A percentile compares a stretch with the other conserved stretches of the same genome.
Evolutionary conservation across 2,329 filamentous ascomycete species (phyloP).

Genomic region (Seiridium cupressi): DNA sequence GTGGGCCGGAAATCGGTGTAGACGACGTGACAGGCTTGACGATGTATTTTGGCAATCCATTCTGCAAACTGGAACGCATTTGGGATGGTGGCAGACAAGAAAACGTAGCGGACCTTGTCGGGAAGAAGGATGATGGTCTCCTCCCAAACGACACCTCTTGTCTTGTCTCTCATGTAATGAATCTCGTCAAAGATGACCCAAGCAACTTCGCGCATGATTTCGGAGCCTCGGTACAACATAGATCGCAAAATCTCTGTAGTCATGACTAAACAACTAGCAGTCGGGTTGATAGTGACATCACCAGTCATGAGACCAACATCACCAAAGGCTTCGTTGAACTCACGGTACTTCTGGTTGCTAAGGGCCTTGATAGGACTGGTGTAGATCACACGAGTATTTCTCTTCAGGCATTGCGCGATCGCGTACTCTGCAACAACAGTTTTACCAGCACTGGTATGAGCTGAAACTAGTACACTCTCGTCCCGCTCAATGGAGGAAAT

Average conservation of each 20-base stretch:
- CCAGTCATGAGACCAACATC: constrained; percentile 98
- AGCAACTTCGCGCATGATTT: constrained; percentile 98
- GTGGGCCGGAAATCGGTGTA: constrained; percentile 98
- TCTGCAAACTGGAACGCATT: constrained; percentile 99
- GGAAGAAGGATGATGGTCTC: constrained; percentile 97
- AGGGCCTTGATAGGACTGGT: constrained; percentile 98
- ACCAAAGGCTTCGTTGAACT: constrained; percentile 93
- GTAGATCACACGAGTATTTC: constrained; percentile 98
- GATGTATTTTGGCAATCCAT: constrained; percentile 98
- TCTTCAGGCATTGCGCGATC: constrained; percentile 93
- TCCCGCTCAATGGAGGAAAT: constrained; percentile 94
- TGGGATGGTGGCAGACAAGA: constrained; percentile 95
- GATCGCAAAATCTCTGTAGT: constrained; percentile 98
- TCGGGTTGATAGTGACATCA: constrained; percentile 98
- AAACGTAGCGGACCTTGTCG: constrained; percentile 98
- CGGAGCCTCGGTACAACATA: constrained; percentile 96
- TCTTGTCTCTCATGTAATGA: constrained; percentile 95
- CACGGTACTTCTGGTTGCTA: constrained; percentile 97
- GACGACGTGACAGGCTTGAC: constrained; percentile 96
- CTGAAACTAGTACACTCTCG: constrained; percentile 94
- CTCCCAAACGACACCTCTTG: constrained; percentile 96
- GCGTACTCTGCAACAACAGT: constrained; percentile 98
- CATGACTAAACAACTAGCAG: constrained; percentile 97
- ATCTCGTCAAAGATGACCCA: constrained; percentile 99
- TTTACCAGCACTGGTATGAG: constrained; percentile 96